A percentile compares a stretch with the other conserved stretches of the same genome.
Conservation (phyloP, 2,329 filamentous ascomycete genomes). For the Pseudogymnoascus sp. region DNA sequence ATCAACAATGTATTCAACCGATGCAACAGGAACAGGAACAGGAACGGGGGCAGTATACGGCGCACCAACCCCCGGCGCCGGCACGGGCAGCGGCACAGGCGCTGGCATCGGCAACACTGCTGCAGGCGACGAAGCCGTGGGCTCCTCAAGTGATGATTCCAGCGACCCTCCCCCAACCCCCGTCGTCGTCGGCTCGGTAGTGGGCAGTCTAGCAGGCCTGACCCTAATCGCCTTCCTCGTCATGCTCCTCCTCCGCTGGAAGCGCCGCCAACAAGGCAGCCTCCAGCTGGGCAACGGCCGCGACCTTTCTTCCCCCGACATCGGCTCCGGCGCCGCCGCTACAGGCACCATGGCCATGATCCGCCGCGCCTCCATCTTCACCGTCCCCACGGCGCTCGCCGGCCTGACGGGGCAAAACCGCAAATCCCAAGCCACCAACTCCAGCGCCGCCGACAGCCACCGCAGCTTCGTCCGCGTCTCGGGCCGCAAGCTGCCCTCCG, state of each 20-base stretch:
- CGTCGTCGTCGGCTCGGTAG: conserved; percentile 24
- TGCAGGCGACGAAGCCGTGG: not conserved
- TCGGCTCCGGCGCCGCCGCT: conserved; percentile 19
- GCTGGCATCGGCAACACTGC: conserved; percentile 8
- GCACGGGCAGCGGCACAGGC: conserved; percentile 11
- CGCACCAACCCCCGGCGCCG: conserved; percentile 6
- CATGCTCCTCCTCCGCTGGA: conserved; percentile 46
- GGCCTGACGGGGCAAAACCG: conserved; percentile 32
- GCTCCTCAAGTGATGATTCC: conserved; percentile 13
- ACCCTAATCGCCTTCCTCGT: conserved; percentile 47
- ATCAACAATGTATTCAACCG: conserved; percentile 4
- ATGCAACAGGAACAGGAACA: conserved; percentile 1
- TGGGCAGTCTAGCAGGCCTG: conserved; percentile 41
- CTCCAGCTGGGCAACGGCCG: conserved; percentile 36
- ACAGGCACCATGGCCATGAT: not conserved
- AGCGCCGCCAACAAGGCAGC: conserved; percentile 38
- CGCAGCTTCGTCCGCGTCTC: conserved; percentile 57
- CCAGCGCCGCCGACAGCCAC: conserved; percentile 23
- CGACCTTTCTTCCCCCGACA: conserved; percentile 25
- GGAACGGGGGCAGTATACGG: conserved; percentile 7
- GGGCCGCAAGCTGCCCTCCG: conserved; percentile 55
- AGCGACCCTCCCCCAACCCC: conserved; percentile 18
- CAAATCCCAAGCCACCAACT: conserved; percentile 24
- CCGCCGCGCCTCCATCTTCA: conserved; percentile 32
- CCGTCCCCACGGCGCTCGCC: conserved; percentile 42